phyloP scores from a whole-genome alignment of 2,329 filamentous ascomycete genomes.

The Aureobasidium uvarum region DNA sequence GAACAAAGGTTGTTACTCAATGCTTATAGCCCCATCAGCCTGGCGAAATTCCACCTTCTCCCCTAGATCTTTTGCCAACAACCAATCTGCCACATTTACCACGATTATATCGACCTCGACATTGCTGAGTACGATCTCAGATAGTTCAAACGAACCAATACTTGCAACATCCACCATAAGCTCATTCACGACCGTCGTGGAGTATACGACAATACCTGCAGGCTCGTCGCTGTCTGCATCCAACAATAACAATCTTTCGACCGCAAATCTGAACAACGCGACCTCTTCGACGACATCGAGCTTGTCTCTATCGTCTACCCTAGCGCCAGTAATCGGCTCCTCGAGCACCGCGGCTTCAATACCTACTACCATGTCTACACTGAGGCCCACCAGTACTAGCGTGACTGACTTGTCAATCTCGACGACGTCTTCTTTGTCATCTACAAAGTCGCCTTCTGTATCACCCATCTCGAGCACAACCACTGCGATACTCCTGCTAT shows the following conservation, averaged over 20 bases:
- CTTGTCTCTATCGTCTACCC: conserved; percentile 12
- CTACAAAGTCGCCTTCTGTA: not conserved
- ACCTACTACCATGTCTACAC: conserved; percentile 7
- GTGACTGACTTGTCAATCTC: not conserved
- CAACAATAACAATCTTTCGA: not conserved
- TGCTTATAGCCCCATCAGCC: conserved; percentile 19
- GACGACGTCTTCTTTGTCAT: not conserved
- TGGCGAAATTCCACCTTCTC: conserved; percentile 3
- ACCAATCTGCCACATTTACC: conserved; percentile 1
- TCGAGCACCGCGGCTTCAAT: not conserved
- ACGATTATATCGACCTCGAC: conserved; percentile 9
- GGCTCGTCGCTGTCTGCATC: not conserved
- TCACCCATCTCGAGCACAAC: conserved; percentile 6
- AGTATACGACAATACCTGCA: conserved; percentile 2
- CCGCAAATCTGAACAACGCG: conserved; percentile 8
- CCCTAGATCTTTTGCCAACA: conserved; percentile 4
- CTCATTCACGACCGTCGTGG: not conserved
- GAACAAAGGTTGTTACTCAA: conserved; percentile 1
- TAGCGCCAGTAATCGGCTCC: not conserved
- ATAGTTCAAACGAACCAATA: not conserved
- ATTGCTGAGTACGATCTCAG: not conserved
- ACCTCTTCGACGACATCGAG: conserved; percentile 4
- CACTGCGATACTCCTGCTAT: conserved; percentile 2
- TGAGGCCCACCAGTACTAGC: not conserved
- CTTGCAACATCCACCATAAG: not conserved